phyloP scores from a whole-genome alignment of 1,284 basidiomycete genomes.

The Ceratobasidium papillatum region DNA sequence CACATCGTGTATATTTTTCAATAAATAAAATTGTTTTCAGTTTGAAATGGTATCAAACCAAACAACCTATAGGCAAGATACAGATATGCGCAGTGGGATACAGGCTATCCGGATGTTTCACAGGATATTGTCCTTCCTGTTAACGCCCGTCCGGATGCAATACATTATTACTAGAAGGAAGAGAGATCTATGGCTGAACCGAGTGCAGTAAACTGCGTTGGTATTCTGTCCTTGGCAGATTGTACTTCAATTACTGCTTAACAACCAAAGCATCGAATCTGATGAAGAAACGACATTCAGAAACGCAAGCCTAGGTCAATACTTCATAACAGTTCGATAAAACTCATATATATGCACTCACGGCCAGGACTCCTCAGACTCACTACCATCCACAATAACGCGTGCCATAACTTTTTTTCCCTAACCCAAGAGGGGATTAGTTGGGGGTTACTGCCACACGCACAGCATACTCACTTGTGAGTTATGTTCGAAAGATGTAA shows the following conservation, averaged over 20 bases:
- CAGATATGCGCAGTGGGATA: slow-evolving; percentile 17
- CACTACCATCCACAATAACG: slow-evolving; percentile 17
- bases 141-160: slow-evolving; percentile 10
- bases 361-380: slow-evolving; percentile 19
- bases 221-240: slow-evolving; percentile 18
- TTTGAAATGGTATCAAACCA: slow-evolving; percentile 37
- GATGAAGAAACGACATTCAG: not conserved
- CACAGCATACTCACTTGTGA: slow-evolving; percentile 11
- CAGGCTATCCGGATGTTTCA: slow-evolving; percentile 11
- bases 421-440: not conserved
- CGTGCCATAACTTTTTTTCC: slow-evolving; percentile 35
- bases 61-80: slow-evolving; percentile 24
- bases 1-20: not conserved
- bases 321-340: slow-evolving; percentile 9
- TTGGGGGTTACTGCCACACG: not conserved
- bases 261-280: slow-evolving; percentile 27
- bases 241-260: not conserved
- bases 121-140: slow-evolving; percentile 33
- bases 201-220: slow-evolving; percentile 1
- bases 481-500: slow-evolving; percentile 7
- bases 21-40: slow-evolving; percentile 28
- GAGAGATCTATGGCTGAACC: slow-evolving; percentile 9
- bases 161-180: slow-evolving; percentile 27
- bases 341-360: not conserved
- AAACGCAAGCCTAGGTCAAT: slow-evolving; percentile 35